phyloP scores from a whole-genome alignment of 2,329 filamentous ascomycete genomes.

The Hypoxylon sp. region DNA sequence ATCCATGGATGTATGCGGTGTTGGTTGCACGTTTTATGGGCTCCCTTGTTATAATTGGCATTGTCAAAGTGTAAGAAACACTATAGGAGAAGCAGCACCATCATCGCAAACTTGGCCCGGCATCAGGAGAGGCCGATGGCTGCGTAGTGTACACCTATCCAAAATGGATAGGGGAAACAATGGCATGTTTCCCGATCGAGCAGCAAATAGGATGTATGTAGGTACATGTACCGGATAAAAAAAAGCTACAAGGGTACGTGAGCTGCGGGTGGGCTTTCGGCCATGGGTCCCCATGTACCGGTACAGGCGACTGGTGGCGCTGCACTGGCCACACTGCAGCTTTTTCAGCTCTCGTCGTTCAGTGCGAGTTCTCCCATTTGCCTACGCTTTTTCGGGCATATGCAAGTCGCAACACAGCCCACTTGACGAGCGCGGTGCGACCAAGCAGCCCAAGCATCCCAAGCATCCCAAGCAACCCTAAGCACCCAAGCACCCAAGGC shows the following conservation, averaged over 20 bases:
- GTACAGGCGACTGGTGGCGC: conserved; percentile 43
- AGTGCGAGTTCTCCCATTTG: conserved; percentile 51
- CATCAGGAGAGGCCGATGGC: conserved; percentile 14
- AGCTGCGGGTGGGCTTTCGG: conserved; percentile 13
- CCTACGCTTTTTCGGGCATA: conserved; percentile 45
- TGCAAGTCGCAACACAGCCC: conserved; percentile 56
- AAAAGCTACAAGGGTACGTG: conserved; percentile 27
- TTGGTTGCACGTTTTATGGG: conserved; percentile 8
- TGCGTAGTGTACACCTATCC: conserved; percentile 12
- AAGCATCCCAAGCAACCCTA: conserved; percentile 6
- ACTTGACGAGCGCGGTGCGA: conserved; percentile 35
- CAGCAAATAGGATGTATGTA: too few relatives aligned
- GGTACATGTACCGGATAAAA: conserved; percentile 24
- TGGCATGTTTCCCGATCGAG: conserved; percentile 29
- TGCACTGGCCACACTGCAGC: conserved; percentile 53
- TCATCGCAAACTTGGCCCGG: not conserved
- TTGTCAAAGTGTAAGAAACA: conserved; percentile 5
- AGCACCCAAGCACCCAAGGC: conserved; percentile 8
- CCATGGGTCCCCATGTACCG: conserved; percentile 22
- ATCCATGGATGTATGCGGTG: not conserved
- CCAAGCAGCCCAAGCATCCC: conserved; percentile 18
- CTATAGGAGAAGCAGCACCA: conserved; percentile 7
- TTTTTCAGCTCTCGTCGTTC: conserved; percentile 54
- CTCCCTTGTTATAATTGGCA: not conserved
- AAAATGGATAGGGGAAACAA: conserved; percentile 27